These are phyloP conservation scores for Erythrobasidium hasegawianum DNA, from an alignment of 1,284 basidiomycete species.

Conservation along the genomic window DNA sequence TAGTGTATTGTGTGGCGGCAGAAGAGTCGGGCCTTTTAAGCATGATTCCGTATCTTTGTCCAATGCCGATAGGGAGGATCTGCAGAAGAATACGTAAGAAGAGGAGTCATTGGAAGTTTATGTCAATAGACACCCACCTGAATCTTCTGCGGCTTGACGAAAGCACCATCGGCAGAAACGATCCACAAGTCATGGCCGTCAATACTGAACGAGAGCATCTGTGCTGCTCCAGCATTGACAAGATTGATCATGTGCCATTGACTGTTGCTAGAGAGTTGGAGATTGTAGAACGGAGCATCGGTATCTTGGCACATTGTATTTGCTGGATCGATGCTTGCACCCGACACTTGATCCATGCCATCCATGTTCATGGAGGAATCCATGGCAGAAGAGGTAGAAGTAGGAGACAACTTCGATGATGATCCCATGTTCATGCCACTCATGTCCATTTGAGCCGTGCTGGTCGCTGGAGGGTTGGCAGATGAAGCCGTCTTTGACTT, in stretches of 20 bases:
- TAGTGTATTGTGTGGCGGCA: too few species aligned
- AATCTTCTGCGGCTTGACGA: constrained; percentile 12
- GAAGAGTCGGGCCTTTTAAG: too few species aligned
- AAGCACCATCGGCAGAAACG: constrained; percentile 14
- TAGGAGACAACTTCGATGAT: constrained; percentile 2
- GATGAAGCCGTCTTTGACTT: constrained; percentile 6
- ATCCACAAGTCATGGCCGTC: constrained; percentile 12
- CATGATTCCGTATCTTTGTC: too few species aligned
- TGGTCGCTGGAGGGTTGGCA: constrained; percentile 10
- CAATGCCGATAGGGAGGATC: too few species aligned
- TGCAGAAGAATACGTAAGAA: too few species aligned
- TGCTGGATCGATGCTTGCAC: not conserved
- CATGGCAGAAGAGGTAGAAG: constrained; percentile 12
- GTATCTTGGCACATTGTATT: constrained; percentile 6
- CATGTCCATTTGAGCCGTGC: constrained; percentile 13
- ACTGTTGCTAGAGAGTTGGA: constrained; percentile 8
- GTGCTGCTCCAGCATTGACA: constrained; percentile 12
- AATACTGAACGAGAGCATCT: constrained; percentile 13
- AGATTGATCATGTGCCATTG: constrained; percentile 11
- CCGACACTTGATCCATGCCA: constrained; percentile 11
- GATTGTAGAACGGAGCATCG: not conserved
- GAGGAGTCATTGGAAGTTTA: too few species aligned
- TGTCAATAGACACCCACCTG: too few species aligned
- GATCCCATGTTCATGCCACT: constrained; percentile 3
- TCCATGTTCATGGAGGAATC: constrained; percentile 3